Evolutionary conservation across 768 basidiomycete genomes (phyloP), one percentile per base, ranked within the genome.

Genomic region (Hemileccinum rubropunctum): DNA sequence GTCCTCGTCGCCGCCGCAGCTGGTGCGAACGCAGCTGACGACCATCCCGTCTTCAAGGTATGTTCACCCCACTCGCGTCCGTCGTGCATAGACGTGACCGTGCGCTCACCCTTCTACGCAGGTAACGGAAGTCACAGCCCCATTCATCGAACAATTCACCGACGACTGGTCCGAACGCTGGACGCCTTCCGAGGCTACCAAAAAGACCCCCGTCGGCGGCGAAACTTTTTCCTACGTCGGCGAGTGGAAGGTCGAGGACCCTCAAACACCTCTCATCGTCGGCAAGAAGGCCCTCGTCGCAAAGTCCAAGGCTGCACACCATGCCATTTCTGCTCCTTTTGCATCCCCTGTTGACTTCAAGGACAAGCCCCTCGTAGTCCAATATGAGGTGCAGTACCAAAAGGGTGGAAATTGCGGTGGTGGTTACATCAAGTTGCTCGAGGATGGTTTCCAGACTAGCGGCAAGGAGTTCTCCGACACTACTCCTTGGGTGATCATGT

Each of bases 301-400:
- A 8, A 95, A 98, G 78, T 86, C 84, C 73, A 93, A 95, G 77
- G 97, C 97, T 48, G 93, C 94, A 17, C 95, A 98, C 70, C 95
- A 98, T 65, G 97, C 97, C 67, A 98, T 99, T 70, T 98, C 95
- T 52, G 92, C 95, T 1, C 88, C 94, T 12, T 94, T 99, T 72
- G 60, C 71, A 13, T 67, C 77, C 50, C 79, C 91, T 46, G 75
- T 98, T 62, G 84, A 88, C 76, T 91, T 95, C 74, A 79, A 78
- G 60, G 73, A 81, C 50, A 79, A 95, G 71, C 88, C 95, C 38
- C 77, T 98, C 39, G 94, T 98, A 57, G 87, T 98, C 17, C 94
- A 97, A 67, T 99, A 99, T 63, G 97, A 99, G 69, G 97, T 97
- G 75, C 95, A 98, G 75, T 94, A 97, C 71, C 95, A 99, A 77